Base-by-base conservation (phyloP, 306 rosid species). In the Hylodesmum podocarpum region DNA sequence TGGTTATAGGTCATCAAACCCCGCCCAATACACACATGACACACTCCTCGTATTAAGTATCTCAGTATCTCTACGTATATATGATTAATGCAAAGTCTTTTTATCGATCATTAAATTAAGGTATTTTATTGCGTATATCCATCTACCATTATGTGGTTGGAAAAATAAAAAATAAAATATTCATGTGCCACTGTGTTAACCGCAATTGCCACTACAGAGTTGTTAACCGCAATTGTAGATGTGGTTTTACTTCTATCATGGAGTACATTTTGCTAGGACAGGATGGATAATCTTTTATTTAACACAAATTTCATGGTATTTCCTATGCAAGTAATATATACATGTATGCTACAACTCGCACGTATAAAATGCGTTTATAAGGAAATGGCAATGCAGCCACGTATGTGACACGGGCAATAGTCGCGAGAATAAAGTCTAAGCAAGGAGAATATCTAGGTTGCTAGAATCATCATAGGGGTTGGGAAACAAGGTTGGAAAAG, bases 381-480 rank as follows among this genome's bases (percentile, higher is more conserved):
- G 47, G 28, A 69, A 58, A 41, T 18, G 66, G 39, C 72, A 37
- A 53, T 62, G 27, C 40, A 66, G 36, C 36, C 39, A 34, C 2
- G 57, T 41, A 43, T 40, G 13, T 16, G 39, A 37, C 82, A 24
- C 27, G 58, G 15, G 22, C 63, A 73, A 79, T 63, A 27, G 12
- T 18, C 2, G 15, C 0, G 50, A 50, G 59, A 49, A 75, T 81
- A 68, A 73, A 81, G 69, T 66, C 49, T 24, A 63, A 8, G 55
- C 51, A 37, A 80, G 61, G 62, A 57, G 85, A 81, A 87, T 81
- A 72, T 73, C 25, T 84, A 85, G 77, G 81, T 76, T 41, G 46
- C 79, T 78, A 68, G 81, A 88, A 80, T 65, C 71, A 55, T 46
- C 81, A 40, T 44, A 66, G 74, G 78, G 54, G 72, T 63, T 65